Conservation (phyloP, 2,329 filamentous ascomycete genomes). For the Corinectria fuckeliana region DNA sequence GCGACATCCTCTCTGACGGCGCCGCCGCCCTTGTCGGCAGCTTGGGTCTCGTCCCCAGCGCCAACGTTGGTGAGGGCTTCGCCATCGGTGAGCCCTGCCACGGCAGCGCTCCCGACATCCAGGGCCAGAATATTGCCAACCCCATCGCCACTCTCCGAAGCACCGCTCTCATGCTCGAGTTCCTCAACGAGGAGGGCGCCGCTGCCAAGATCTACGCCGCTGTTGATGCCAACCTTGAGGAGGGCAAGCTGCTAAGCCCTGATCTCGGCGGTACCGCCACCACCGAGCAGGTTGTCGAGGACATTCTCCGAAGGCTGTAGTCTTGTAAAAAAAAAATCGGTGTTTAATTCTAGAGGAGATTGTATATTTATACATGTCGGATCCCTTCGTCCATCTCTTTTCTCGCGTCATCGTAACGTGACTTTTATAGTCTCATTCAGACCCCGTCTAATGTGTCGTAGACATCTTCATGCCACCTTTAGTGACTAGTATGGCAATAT, state of each 20-base stretch:
- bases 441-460: conserved; percentile 23
- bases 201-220: conserved; percentile 90
- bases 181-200: conserved; percentile 84
- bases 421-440: background rate
- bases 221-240: conserved; percentile 87
- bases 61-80: conserved; percentile 93
- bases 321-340: conserved; percentile 4
- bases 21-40: conserved; percentile 93
- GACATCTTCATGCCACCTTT: conserved; percentile 22
- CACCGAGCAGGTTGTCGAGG: conserved; percentile 85
- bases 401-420: background rate
- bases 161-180: conserved; percentile 95
- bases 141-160: conserved; percentile 93
- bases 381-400: conserved; percentile 20
- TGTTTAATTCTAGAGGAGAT: conserved; percentile 28
- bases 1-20: conserved; percentile 94
- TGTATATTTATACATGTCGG: conserved; percentile 31
- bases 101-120: conserved; percentile 93
- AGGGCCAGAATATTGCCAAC: conserved; percentile 91
- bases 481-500: conserved; percentile 31
- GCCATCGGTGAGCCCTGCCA: conserved; percentile 99
- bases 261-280: conserved; percentile 88
- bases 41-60: conserved; percentile 89
- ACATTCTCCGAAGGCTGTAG: conserved; percentile 84
- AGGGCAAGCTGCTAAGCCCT: conserved; percentile 81